Conservation (phyloP, 1,139 yeast genomes). For the Saccharomyces hybrid region DNA sequence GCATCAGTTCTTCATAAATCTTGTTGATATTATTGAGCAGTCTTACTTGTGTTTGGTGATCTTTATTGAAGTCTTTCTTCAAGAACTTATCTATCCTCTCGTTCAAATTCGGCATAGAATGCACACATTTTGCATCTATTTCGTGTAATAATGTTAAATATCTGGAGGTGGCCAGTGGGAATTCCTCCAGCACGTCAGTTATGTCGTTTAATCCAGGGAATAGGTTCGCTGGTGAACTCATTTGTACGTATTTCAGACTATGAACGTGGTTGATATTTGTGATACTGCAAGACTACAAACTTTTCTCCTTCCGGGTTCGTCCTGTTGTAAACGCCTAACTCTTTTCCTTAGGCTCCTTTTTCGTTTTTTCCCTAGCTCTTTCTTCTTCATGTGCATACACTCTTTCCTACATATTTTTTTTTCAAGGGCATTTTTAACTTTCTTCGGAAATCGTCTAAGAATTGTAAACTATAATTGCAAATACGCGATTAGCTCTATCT, state of each 20-base stretch:
- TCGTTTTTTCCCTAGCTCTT: not conserved
- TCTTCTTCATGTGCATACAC: not conserved
- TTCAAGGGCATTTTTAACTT: not conserved
- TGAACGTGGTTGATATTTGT: not conserved
- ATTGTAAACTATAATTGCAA: not conserved
- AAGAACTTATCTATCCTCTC: slow-evolving; percentile 51
- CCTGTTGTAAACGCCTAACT: not conserved
- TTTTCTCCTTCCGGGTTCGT: not conserved
- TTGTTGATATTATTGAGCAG: slow-evolving; percentile 37
- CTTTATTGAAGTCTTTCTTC: slow-evolving; percentile 19
- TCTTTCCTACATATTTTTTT: not conserved
- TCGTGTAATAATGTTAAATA: slow-evolving; percentile 86
- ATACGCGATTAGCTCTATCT: not conserved
- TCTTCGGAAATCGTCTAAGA: not conserved
- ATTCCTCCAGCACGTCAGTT: slow-evolving; percentile 83
- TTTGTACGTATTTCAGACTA: slow-evolving; percentile 3
- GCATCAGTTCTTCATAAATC: slow-evolving; percentile 65
- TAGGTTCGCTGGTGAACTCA: slow-evolving; percentile 33
- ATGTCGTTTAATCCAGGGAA: slow-evolving; percentile 86
- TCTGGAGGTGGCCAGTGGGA: slow-evolving; percentile 75
- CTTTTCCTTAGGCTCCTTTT: not conserved
- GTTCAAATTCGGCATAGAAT: slow-evolving; percentile 61
- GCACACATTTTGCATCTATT: slow-evolving; percentile 88
- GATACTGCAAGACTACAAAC: not conserved
- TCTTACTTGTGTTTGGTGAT: slow-evolving; percentile 24